Conservation (phyloP, 2,329 filamentous ascomycete species). For the Dothistroma pini region DNA sequence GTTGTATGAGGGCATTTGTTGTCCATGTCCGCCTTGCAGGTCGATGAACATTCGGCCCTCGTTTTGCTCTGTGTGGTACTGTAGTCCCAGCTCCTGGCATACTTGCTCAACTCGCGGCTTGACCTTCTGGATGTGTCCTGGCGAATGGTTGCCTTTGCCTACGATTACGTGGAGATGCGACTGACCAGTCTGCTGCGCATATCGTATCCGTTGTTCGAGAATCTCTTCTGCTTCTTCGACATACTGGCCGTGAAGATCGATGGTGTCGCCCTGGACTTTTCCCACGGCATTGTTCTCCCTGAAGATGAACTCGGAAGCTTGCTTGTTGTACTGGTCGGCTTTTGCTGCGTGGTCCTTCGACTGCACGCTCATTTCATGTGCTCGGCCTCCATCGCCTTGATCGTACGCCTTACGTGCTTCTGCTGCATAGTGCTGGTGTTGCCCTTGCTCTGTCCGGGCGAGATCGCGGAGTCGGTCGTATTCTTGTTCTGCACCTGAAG, state of each 20-base stretch:
- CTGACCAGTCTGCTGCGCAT: constrained; percentile 70
- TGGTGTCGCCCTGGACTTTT: constrained; percentile 72
- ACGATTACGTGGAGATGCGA: constrained; percentile 91
- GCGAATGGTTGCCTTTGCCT: constrained; percentile 87
- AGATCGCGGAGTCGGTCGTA: constrained; percentile 87
- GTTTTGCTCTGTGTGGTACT: constrained; percentile 84
- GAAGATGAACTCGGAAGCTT: constrained; percentile 93
- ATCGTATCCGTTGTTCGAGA: constrained; percentile 76
- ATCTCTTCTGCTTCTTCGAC: constrained; percentile 94
- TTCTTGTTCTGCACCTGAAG: constrained; percentile 70
- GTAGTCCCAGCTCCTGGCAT: constrained; percentile 74
- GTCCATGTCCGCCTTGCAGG: constrained; percentile 63
- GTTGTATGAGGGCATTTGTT: constrained; percentile 38
- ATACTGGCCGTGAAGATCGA: constrained; percentile 92
- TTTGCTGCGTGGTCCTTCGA: constrained; percentile 78
- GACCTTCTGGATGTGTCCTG: constrained; percentile 81
- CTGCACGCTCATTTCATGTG: constrained; percentile 78
- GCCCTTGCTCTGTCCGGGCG: constrained; percentile 73
- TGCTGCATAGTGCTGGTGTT: constrained; percentile 64
- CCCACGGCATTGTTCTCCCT: constrained; percentile 83
- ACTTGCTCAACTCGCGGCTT: constrained; percentile 91
- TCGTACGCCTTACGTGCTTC: constrained; percentile 78
- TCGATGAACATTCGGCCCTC: constrained; percentile 86
- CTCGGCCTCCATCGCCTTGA: constrained; percentile 74
- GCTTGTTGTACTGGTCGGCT: constrained; percentile 85